Base-by-base conservation (phyloP, 371 early-diverging fungal genomes). In the Blakeslea trispora region DNA sequence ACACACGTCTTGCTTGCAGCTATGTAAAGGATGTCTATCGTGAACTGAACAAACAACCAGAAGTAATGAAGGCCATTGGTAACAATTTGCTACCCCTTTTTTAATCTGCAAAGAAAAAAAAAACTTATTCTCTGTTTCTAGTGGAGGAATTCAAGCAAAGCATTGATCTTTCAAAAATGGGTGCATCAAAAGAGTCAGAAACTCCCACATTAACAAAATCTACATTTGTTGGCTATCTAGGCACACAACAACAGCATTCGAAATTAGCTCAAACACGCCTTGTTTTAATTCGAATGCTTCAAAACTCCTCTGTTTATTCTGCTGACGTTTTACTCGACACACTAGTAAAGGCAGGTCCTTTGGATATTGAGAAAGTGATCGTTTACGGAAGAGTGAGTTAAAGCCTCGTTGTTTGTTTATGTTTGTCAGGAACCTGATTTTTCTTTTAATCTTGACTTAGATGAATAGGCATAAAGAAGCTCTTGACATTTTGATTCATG, bases 401-500 rank as follows among this genome's bases (percentile, higher is more conserved):
- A 40, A 13, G 11, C 1, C 11, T 14, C 28, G 21, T 21, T 39
- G 17, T 9, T 19, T 21, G 13, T 15, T 37, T 40, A 7, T 28
- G 28, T 7, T 28, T 28, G 28, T 28, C 28, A 28, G 7, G 28
- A 5, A 5, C 7, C 28, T 28, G 28, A 5, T 50, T 0, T 34
- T 24, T 40, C 5, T 28, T 21, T 0, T 45, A 2, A 9, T 34
- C 3, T 34, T 21, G 0, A 23, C n/a, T 24, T 44, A 87, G 86
- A 62, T 77, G 61, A 64, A 61, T 18, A 70, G 75, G 37, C 83
- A 83, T 52, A 71, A 81, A 39, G 75, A 80, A 9, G 81, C 81
- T 21, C 61, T 88, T 35, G 55, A 63, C 31, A 76, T 80, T 17
- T 53, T 86, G 54, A 85, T 81, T 19, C 71, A 78, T 31, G 71